phyloP scores from a whole-genome alignment of 2,329 filamentous ascomycete genomes.

The Arachnomyces sp. region DNA sequence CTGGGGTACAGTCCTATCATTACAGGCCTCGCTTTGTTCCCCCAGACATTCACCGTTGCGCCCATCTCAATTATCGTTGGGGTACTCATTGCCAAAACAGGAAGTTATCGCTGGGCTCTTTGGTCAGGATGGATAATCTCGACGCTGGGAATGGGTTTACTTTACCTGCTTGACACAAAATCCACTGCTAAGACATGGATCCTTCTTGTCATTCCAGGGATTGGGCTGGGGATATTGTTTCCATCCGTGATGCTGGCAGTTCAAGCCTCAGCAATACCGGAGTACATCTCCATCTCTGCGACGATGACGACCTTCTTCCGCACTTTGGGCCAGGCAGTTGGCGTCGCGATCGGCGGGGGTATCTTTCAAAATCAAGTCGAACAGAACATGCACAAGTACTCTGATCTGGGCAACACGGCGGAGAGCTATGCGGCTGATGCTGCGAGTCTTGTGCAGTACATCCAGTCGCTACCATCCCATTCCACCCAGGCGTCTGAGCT shows the following conservation, averaged over 20 bases:
- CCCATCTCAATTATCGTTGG: conserved; percentile 19
- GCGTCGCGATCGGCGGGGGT: conserved; percentile 2
- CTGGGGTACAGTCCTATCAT: conserved; percentile 20
- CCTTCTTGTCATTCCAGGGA: conserved; percentile 33
- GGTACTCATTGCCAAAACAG: conserved; percentile 21
- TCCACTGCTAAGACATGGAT: conserved; percentile 36
- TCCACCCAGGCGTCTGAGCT: too few species aligned
- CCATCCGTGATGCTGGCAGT: conserved; percentile 38
- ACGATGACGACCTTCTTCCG: conserved; percentile 3
- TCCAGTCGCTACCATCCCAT: too few species aligned
- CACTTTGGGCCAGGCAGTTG: conserved; percentile 3
- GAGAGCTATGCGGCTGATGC: too few species aligned
- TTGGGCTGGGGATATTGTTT: conserved; percentile 39
- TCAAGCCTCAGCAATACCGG: conserved; percentile 25
- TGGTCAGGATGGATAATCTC: conserved; percentile 30
- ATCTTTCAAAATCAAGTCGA: conserved; percentile 4
- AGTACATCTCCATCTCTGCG: too few species aligned
- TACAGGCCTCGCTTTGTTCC: conserved; percentile 19
- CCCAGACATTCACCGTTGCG: conserved; percentile 11
- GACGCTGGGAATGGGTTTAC: conserved; percentile 37
- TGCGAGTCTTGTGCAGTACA: too few species aligned
- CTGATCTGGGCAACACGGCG: too few species aligned
- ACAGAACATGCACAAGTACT: background rate
- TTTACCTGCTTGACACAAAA: conserved; percentile 31
- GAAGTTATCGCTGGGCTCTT: conserved; percentile 27